These are phyloP conservation scores for Pisolithus tinctorius DNA, from an alignment of 768 basidiomycete species.

Conservation along the genomic window DNA sequence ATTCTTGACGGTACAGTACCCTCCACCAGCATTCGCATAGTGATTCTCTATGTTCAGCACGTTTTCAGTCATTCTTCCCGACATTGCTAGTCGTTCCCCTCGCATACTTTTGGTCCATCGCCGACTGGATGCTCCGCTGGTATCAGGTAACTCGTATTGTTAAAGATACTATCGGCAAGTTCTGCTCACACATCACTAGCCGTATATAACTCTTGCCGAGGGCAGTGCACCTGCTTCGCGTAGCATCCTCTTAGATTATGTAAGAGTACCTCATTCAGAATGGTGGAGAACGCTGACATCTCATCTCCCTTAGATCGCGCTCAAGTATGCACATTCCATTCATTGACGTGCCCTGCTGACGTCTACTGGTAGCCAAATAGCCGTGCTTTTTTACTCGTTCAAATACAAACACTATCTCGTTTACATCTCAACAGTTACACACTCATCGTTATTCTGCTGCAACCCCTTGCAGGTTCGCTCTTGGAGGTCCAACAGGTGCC, in stretches of 20 bases:
- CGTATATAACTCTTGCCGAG: slow-evolving; percentile 51
- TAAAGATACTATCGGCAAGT: not conserved
- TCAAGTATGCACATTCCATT: slow-evolving; percentile 30
- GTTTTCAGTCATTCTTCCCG: slow-evolving; percentile 51
- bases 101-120: slow-evolving; percentile 40
- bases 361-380: slow-evolving; percentile 31
- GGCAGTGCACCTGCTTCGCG: slow-evolving; percentile 50
- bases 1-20: slow-evolving; percentile 36
- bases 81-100: slow-evolving; percentile 44
- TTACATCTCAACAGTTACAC: slow-evolving; percentile 44
- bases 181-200: slow-evolving; percentile 32
- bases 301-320: slow-evolving; percentile 25
- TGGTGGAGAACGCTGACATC: slow-evolving; percentile 3
- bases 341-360: slow-evolving; percentile 1
- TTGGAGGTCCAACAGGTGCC: slow-evolving; percentile 21
- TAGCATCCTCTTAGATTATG: slow-evolving; percentile 62
- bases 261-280: slow-evolving; percentile 23
- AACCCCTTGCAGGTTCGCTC: slow-evolving; percentile 47
- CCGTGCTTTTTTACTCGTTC: slow-evolving; percentile 38
- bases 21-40: not conserved
- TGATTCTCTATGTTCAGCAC: not conserved
- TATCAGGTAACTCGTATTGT: slow-evolving; percentile 43
- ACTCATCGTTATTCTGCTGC: slow-evolving; percentile 39
- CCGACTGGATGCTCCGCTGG: slow-evolving; percentile 49
- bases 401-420: slow-evolving; percentile 50